Conservation (phyloP, 495 filamentous ascomycete species). For the Aspergillus egyptiacus region DNA sequence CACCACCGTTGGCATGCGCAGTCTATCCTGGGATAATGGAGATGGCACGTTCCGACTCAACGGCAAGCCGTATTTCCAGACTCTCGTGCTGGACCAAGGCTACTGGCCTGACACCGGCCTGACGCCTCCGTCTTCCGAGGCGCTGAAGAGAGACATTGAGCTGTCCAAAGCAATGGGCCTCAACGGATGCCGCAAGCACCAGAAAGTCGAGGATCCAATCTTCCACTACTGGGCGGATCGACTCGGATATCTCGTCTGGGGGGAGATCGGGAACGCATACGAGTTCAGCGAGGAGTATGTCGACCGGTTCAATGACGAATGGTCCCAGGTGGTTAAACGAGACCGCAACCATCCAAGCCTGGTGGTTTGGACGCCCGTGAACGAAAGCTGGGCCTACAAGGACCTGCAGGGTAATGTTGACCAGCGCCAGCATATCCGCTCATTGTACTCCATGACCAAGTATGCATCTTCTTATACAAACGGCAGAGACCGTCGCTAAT, state of each 20-base stretch:
- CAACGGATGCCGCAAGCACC: slow-evolving; percentile 39
- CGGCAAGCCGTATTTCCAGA: slow-evolving; percentile 34
- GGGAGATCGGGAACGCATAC: slow-evolving; percentile 40
- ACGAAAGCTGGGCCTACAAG: slow-evolving; percentile 57
- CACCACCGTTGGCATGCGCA: slow-evolving; percentile 35
- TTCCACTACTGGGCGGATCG: slow-evolving; percentile 39
- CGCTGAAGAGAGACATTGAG: slow-evolving; percentile 30
- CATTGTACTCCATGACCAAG: slow-evolving; percentile 55
- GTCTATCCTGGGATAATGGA: slow-evolving; percentile 28
- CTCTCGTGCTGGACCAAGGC: slow-evolving; percentile 34
- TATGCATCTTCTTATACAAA: slow-evolving; percentile 18
- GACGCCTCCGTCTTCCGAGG: slow-evolving; percentile 33
- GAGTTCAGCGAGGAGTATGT: slow-evolving; percentile 47
- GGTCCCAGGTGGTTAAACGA: slow-evolving; percentile 49
- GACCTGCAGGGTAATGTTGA: slow-evolving; percentile 43
- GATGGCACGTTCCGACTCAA: slow-evolving; percentile 38
- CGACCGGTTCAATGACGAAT: slow-evolving; percentile 50
- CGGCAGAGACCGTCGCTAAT: no score
- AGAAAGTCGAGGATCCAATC: slow-evolving; percentile 35
- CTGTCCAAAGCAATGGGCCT: slow-evolving; percentile 27
- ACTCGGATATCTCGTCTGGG: slow-evolving; percentile 38
- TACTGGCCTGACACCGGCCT: slow-evolving; percentile 36
- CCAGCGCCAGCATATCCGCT: slow-evolving; percentile 53
- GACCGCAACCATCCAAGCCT: slow-evolving; percentile 56
- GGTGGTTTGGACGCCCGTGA: slow-evolving; percentile 58